A percentile compares a stretch with the other conserved stretches of the same genome.
These are phyloP conservation scores for Saccharomycopsis babjevae DNA, from an alignment of 805 yeast genomes.

Conservation along the genomic window DNA sequence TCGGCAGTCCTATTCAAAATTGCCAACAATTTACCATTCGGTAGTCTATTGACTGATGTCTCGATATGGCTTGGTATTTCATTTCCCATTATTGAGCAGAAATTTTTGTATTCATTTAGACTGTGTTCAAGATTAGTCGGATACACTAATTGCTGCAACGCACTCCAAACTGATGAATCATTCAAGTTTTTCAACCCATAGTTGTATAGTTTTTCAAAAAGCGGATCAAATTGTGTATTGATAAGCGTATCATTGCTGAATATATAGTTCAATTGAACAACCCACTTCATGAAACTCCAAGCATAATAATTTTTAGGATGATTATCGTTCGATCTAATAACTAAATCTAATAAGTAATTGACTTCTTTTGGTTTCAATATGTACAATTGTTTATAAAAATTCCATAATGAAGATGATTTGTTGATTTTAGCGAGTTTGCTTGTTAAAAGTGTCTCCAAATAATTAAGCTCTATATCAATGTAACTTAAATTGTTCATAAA, in stretches of 20 bases:
- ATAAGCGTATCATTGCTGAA: neutral
- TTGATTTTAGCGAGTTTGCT: constrained; percentile 24
- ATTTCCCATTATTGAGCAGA: neutral
- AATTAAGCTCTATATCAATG: constrained; percentile 5
- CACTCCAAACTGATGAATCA: neutral
- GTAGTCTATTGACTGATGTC: neutral
- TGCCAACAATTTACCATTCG: neutral
- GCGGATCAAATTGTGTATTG: neutral
- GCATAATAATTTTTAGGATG: constrained; percentile 18
- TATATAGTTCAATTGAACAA: neutral
- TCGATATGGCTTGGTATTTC: neutral
- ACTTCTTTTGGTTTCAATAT: neutral
- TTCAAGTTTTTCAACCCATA: neutral
- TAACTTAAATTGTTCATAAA: constrained; percentile 5
- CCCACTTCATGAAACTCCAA: constrained; percentile 15
- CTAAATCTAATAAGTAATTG: neutral
- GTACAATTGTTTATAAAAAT: constrained; percentile 20
- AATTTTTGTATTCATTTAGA: neutral
- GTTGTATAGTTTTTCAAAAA: neutral
- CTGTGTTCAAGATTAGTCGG: neutral
- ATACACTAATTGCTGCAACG: neutral
- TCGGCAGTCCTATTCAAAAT: neutral
- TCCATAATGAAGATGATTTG: constrained; percentile 28
- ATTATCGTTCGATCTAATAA: neutral
- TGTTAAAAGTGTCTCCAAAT: constrained; percentile 19